Conservation (phyloP, 148 eudicot genomes). For the Beta vulgaris region DNA sequence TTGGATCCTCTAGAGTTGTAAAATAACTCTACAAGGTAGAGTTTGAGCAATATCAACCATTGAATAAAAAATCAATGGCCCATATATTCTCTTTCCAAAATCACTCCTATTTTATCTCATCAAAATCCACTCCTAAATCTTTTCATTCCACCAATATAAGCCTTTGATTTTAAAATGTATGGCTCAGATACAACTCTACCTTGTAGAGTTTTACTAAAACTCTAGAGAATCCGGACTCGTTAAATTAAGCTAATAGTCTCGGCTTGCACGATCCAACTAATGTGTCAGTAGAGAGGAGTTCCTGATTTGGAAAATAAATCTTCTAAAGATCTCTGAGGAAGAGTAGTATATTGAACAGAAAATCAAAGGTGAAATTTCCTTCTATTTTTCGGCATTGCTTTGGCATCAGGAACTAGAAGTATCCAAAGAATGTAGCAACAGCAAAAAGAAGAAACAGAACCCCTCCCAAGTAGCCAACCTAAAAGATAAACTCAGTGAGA, state of each 20-base stretch:
- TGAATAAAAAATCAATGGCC: too few relatives aligned
- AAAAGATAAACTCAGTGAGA: constrained; percentile 23
- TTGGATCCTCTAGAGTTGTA: too few relatives aligned
- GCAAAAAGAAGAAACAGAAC: constrained; percentile 72
- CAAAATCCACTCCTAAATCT: too few relatives aligned
- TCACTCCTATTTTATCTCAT: too few relatives aligned
- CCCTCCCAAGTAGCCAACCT: constrained; percentile 95
- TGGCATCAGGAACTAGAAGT: constrained; percentile 40
- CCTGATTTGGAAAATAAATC: background rate
- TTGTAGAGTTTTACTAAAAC: too few relatives aligned
- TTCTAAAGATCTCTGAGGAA: background rate
- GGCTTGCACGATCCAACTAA: background rate
- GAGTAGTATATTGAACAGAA: background rate
- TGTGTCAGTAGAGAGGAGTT: background rate
- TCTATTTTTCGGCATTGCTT: background rate
- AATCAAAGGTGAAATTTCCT: background rate
- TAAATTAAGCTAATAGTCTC: background rate
- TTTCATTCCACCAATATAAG: too few relatives aligned
- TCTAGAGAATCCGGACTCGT: too few relatives aligned
- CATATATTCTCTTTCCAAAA: too few relatives aligned
- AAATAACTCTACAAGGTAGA: too few relatives aligned
- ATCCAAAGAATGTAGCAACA: constrained; percentile 86
- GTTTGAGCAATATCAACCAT: too few relatives aligned
- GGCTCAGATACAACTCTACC: too few relatives aligned
- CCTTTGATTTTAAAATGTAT: too few relatives aligned